Conservation (phyloP, 2,329 filamentous ascomycete genomes). For the Balansia obtecta region DNA sequence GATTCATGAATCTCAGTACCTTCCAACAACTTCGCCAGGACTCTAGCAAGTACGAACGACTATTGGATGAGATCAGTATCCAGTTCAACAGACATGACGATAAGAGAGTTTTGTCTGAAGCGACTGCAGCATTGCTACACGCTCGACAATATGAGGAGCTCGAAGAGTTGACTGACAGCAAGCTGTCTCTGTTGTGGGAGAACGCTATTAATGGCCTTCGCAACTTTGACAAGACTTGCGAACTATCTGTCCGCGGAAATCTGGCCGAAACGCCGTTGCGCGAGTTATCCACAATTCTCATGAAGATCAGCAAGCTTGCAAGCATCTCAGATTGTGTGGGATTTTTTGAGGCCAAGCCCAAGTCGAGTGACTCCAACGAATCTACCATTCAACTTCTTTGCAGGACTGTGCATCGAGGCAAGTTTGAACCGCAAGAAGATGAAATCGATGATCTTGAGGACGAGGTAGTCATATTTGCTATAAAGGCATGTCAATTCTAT, state of each 20-base stretch:
- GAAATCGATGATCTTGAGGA: conserved; percentile 69
- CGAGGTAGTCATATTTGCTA: conserved; percentile 61
- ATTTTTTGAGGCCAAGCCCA: conserved; percentile 52
- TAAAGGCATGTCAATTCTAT: conserved; percentile 68
- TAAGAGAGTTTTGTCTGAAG: conserved; percentile 72
- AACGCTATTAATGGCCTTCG: conserved; percentile 63
- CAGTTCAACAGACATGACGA: conserved; percentile 92
- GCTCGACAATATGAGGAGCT: conserved; percentile 80
- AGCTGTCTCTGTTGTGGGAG: conserved; percentile 76
- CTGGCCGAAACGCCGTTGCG: conserved; percentile 52
- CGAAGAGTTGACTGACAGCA: conserved; percentile 71
- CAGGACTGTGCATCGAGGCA: conserved; percentile 61
- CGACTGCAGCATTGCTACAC: conserved; percentile 69
- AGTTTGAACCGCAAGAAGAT: conserved; percentile 54
- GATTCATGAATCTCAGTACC: conserved; percentile 73
- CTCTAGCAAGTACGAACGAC: conserved; percentile 61
- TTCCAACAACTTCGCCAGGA: conserved; percentile 86
- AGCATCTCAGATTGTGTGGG: conserved; percentile 68
- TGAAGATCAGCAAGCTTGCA: conserved; percentile 70
- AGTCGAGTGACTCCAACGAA: conserved; percentile 33
- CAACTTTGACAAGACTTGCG: conserved; percentile 56
- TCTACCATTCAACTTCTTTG: conserved; percentile 57
- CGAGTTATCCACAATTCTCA: conserved; percentile 60
- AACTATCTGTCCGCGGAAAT: conserved; percentile 59
- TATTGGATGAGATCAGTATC: conserved; percentile 84